Conservation (phyloP, 345 rosid species). For the Eucalyptus pauciflora region DNA sequence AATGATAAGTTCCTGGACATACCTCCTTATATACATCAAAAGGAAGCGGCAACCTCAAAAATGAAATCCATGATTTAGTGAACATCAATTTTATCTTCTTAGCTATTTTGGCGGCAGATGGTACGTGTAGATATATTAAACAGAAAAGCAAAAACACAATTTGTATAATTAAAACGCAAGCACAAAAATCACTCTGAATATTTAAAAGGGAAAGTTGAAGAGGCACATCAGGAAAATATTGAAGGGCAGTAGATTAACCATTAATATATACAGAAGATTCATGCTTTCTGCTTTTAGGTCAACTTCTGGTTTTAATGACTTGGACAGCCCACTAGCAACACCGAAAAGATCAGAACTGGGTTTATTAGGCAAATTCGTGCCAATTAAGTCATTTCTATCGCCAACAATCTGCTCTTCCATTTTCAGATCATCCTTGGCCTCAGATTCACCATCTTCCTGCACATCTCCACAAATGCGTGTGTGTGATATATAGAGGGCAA, state of each 20-base stretch:
- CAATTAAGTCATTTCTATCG: not conserved
- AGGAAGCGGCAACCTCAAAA: too few relatives aligned
- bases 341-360: slow-evolving; percentile 51
- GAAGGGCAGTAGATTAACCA: not conserved
- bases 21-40: too few relatives aligned
- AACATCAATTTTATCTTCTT: not conserved
- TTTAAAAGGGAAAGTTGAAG: not conserved
- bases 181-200: not conserved
- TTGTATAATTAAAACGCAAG: not conserved
- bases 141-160: not conserved
- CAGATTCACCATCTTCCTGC: slow-evolving; percentile 36
- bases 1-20: too few relatives aligned
- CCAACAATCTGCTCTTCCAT: slow-evolving; percentile 14
- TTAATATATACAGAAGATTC: not conserved
- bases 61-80: not conserved
- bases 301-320: too few relatives aligned
- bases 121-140: slow-evolving; percentile 11
- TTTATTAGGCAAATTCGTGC: slow-evolving; percentile 8
- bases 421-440: not conserved
- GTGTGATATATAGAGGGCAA: not conserved
- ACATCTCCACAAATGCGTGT: not conserved
- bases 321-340: not conserved
- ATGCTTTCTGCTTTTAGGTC: too few relatives aligned
- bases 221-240: not conserved
- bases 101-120: not conserved